Evolutionary conservation across 108 stramenopile genomes (phyloP).

Genomic region (Nitzschia sp.): DNA sequence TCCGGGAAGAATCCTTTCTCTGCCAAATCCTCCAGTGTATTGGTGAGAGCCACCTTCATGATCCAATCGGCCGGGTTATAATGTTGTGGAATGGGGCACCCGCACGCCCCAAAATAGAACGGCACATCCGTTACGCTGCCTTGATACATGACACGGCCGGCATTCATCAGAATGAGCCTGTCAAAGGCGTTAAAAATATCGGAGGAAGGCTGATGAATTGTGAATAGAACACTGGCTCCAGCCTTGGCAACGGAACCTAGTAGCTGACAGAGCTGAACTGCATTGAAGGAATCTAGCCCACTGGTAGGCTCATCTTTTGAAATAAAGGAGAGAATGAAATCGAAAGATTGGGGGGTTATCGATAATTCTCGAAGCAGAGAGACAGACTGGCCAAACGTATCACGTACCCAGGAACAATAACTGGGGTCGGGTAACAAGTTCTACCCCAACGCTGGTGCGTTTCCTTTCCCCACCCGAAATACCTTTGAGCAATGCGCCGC

Average conservation of each 20-base stretch:
- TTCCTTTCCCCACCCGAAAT: slow-evolving; percentile 68
- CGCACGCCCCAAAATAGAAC: slow-evolving; percentile 32
- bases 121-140: slow-evolving; percentile 35
- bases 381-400: too few species aligned
- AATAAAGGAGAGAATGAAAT: too few species aligned
- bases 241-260: slow-evolving; percentile 64
- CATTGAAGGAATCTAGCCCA: slow-evolving; percentile 70
- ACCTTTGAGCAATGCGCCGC: slow-evolving; percentile 60
- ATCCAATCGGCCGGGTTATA: slow-evolving; percentile 69
- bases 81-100: slow-evolving; percentile 56
- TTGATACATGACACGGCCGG: slow-evolving; percentile 61
- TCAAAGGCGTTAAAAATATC: slow-evolving; percentile 70
- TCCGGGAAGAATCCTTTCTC: slow-evolving; percentile 34
- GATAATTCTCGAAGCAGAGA: too few species aligned
- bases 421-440: slow-evolving; percentile 49
- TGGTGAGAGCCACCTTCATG: slow-evolving; percentile 56
- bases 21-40: slow-evolving; percentile 44
- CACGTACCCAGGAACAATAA: slow-evolving; percentile 68
- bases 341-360: too few species aligned
- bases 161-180: slow-evolving; percentile 58
- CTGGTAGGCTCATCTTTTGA: slow-evolving; percentile 84
- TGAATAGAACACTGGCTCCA: slow-evolving; percentile 63
- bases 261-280: slow-evolving; percentile 56
- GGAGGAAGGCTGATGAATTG: slow-evolving; percentile 84
- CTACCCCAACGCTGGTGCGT: slow-evolving; percentile 55